A percentile compares a stretch with the other conserved stretches of the same genome.
Evolutionary conservation across 495 filamentous ascomycete genomes (phyloP).

Genomic region (Daldinia childiae): DNA sequence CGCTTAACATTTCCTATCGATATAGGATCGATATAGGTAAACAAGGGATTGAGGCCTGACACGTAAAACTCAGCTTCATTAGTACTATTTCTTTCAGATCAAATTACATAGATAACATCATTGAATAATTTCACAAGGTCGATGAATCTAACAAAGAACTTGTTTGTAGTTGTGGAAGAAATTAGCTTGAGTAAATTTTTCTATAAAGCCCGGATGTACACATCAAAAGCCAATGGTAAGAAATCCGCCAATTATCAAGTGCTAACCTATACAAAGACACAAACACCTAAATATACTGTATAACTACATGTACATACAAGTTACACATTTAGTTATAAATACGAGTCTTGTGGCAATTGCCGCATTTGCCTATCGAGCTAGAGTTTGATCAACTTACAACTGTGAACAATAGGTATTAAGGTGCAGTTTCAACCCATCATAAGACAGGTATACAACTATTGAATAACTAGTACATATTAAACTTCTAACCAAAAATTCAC

Average conservation of each 20-base stretch:
- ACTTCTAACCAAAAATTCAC: neutral
- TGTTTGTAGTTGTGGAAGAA: neutral
- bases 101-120: neutral
- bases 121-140: neutral
- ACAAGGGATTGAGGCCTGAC: neutral
- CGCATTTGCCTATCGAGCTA: neutral
- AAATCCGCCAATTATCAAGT: neutral
- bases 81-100: neutral
- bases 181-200: neutral
- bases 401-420: neutral
- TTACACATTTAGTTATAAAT: neutral
- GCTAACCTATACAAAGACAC: neutral
- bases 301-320: neutral
- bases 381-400: neutral
- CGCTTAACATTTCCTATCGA: neutral
- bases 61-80: neutral
- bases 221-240: neutral
- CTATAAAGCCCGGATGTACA: neutral
- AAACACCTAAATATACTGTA: neutral
- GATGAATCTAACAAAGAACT: neutral
- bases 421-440: neutral
- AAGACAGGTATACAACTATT: neutral
- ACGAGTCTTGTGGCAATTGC: neutral
- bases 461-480: neutral
- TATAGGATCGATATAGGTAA: neutral